Evolutionary conservation across 75 land plant species (phyloP).

Genomic region (Picea sitchensis): DNA sequence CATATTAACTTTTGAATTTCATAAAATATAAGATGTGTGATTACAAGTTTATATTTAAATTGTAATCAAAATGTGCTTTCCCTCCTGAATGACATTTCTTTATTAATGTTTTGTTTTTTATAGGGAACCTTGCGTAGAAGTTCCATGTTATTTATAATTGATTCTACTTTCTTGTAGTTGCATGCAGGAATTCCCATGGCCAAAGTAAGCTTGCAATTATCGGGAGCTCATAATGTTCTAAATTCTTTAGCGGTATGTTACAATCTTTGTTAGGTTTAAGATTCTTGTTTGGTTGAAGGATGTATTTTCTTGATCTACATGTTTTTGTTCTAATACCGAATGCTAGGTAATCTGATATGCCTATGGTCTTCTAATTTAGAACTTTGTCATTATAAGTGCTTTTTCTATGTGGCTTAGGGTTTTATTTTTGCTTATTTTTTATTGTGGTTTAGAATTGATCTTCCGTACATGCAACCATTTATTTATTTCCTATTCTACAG

Average conservation of each 20-base stretch:
- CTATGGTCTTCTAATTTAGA: too few relatives aligned
- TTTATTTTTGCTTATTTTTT: too few relatives aligned
- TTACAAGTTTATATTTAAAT: neutral
- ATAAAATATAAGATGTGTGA: neutral
- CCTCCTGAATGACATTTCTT: too few relatives aligned
- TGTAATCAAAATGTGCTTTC: neutral
- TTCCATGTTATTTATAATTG: neutral
- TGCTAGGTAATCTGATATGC: too few relatives aligned
- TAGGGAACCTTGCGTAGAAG: neutral
- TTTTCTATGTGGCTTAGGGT: too few relatives aligned
- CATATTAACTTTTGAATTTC: neutral
- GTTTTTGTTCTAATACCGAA: too few relatives aligned
- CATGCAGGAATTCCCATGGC: slow-evolving; percentile 35
- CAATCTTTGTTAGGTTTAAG: neutral
- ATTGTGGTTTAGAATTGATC: too few relatives aligned
- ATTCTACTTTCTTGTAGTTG: slow-evolving; percentile 26
- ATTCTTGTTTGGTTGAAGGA: neutral
- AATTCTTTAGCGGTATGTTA: slow-evolving; percentile 66
- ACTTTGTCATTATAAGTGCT: too few relatives aligned
- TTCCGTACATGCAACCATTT: too few relatives aligned
- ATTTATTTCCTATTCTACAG: too few relatives aligned
- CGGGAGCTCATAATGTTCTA: slow-evolving; percentile 67
- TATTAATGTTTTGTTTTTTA: neutral
- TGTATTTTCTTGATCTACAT: neutral
- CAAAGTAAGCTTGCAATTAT: slow-evolving; percentile 41